A percentile compares a stretch with the other conserved stretches of the same genome.
These are phyloP conservation scores for Dimocarpus longan DNA, from an alignment of 345 rosid genomes.

Conservation along the genomic window DNA sequence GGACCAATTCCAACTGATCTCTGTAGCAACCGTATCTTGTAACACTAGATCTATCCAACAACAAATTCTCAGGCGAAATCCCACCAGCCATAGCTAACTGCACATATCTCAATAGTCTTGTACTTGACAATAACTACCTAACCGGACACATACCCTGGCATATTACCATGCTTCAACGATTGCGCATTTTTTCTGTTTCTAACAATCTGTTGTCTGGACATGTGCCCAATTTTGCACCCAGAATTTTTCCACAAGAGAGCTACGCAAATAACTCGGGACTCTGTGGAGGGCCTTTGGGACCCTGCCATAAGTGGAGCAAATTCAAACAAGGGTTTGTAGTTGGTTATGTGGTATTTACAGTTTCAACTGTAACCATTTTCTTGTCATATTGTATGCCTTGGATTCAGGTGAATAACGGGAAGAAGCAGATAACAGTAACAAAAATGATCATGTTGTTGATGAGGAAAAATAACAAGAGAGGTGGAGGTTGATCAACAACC, in stretches of 20 bases:
- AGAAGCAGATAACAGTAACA: no score
- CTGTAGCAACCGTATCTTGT: not conserved
- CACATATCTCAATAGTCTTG: not conserved
- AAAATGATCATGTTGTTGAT: no score
- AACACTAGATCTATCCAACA: not conserved
- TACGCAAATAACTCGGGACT: constrained; percentile 20
- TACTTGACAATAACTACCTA: constrained; percentile 23
- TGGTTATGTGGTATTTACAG: no score
- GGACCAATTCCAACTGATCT: not conserved
- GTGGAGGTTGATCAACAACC: no score
- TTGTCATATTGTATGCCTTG: no score
- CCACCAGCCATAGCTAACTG: not conserved
- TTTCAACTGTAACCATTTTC: no score
- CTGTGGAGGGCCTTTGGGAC: constrained; percentile 24
- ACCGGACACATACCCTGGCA: constrained; percentile 21
- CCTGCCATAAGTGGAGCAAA: not conserved
- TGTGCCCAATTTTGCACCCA: constrained; percentile 17
- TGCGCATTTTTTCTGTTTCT: constrained; percentile 23
- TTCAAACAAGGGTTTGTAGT: no score
- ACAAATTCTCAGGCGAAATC: not conserved
- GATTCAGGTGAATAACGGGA: no score
- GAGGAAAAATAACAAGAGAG: no score
- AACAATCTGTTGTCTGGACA: constrained; percentile 30
- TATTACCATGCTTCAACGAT: not conserved
- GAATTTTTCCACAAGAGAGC: not conserved